Evolutionary conservation across 2,329 filamentous ascomycete genomes (phyloP), one percentile per base, ranked within the genome.

Genomic region (Pyricularia sp.): DNA sequence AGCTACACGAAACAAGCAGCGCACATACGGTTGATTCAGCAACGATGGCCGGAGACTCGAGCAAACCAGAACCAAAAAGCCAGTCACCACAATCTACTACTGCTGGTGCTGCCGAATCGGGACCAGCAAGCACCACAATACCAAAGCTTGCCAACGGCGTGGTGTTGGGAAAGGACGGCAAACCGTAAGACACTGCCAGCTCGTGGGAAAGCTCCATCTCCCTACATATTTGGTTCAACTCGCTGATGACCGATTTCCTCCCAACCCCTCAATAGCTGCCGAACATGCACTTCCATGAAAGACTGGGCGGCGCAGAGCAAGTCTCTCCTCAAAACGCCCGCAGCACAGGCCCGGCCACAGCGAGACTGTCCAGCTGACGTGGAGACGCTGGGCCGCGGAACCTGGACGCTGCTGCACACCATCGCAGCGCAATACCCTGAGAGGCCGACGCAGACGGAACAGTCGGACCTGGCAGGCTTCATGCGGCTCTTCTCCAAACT

Each of bases 341-440:
- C 17, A 67, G 64, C 66, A 71, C 78, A 65, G 70, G 78, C 7
- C 69, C 74, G 4, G 69, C 78, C 20, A 72, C 79, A 4, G 73
- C 77, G 28, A 69, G 91, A 97, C 79, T 98, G 94, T 77, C 95
- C 95, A 0, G 91, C 95, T 0, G 94, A 98, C 77, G 92, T 97
- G 72, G 93, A 97, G 76, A 81, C 84, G 20, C 88, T 99, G 4
- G 95, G 95, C 66, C 92, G 93, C 71, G 90, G 89, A 70, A 92
- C 93, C 14, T 99, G 95, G 95, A 97, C 93, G 0, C 86, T 99
- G 25, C 87, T 99, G 1, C 95, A 99, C 82, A 90, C 91, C 10
- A 92, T 99, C 72, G 92, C 94, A 17, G 95, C 94, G 0, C 88
- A 88, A 17, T 99, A 98, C 78, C 95, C 95, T 0, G 82, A 85